Evolutionary conservation across 176 grass and related monocot species (phyloP), one percentile per base, ranked within the genome.

Genomic region (Alloteropsis semialata): DNA sequence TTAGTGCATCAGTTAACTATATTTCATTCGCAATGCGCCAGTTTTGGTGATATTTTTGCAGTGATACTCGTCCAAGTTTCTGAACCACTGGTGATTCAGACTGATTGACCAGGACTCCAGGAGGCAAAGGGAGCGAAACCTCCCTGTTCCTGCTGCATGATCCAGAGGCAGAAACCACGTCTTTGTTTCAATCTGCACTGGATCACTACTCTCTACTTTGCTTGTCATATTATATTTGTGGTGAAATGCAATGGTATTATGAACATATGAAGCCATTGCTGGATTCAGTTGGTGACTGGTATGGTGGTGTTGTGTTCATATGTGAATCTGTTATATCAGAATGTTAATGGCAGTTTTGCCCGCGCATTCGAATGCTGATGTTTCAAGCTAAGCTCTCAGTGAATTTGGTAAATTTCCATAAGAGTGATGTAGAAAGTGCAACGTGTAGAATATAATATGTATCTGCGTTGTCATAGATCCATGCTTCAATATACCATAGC

Each of bases 311-410:
- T 69, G n/a, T n/a, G n/a, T n/a, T n/a, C 51, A 32, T 68, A 69
- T 74, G n/a, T 30, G n/a, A 69, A 25, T 3, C 24, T 77, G 79
- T 21, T 77, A 68, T 81, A 21, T 46, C 74, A 43, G 22, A 53
- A 37, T 62, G 27, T 16, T 3, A 34, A 60, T 48, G 45, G 74
- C 0, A 22, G 46, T 88, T 72, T 48, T 43, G 8, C 42, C 10
- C 8, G 0, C 4, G n/a, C 33, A 41, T 84, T 70, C 17, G 79
- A 33, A 9, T 56, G 18, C 10, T 14, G 17, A 33, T 13, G 46
- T 32, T 50, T 73, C 29, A n/a, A 32, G 49, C 2, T 53, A 10
- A 55, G 13, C 22, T 38, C 17, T 67, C 19, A 34, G 7, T 46
- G 28, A 51, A 32, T 71, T 71, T 51, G 24, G 8, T 51, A 51